A percentile compares a stretch with the other conserved stretches of the same genome.
Conservation (phyloP, 495 filamentous ascomycete species). For the Penicillium ochrochloron region DNA sequence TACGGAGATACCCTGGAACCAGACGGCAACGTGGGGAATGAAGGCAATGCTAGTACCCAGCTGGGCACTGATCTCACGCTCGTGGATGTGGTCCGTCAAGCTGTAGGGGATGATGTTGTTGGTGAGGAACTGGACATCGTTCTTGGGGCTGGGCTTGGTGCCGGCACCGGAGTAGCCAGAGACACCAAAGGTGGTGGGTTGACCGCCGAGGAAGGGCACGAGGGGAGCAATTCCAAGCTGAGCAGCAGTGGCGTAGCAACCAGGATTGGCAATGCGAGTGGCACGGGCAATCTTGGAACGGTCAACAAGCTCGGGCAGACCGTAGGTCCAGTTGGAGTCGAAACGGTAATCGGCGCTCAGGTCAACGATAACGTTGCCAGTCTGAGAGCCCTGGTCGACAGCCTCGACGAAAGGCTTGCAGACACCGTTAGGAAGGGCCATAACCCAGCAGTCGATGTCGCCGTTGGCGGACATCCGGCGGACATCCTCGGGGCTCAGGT, state of each 20-base stretch:
- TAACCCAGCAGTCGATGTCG: conserved; percentile 98
- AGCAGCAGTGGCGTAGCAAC: conserved; percentile 96
- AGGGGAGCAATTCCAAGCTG: conserved; percentile 90
- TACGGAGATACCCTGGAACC: conserved; percentile 94
- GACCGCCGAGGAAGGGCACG: conserved; percentile 73
- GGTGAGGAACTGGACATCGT: conserved; percentile 84
- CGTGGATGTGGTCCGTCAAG: conserved; percentile 94
- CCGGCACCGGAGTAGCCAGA: conserved; percentile 96
- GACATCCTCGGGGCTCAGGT: conserved; percentile 86
- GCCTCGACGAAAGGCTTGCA: conserved; percentile 97
- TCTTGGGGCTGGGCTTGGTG: conserved; percentile 94
- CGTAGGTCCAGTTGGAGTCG: conserved; percentile 89
- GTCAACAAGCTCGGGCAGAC: conserved; percentile 85
- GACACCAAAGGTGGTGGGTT: conserved; percentile 89
- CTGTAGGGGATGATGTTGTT: conserved; percentile 94
- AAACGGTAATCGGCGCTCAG: conserved; percentile 96
- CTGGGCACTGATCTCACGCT: conserved; percentile 83
- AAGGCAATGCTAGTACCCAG: conserved; percentile 82
- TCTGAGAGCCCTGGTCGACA: conserved; percentile 71
- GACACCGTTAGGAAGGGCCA: conserved; percentile 96
- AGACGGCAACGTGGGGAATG: conserved; percentile 91
- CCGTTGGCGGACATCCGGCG: conserved; percentile 86
- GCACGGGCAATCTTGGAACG: conserved; percentile 79
- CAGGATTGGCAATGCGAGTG: conserved; percentile 89
- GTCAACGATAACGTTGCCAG: conserved; percentile 85